Evolutionary conservation across 352 stramenopile species (phyloP).

Genomic region (Peronospora belbahrii): DNA sequence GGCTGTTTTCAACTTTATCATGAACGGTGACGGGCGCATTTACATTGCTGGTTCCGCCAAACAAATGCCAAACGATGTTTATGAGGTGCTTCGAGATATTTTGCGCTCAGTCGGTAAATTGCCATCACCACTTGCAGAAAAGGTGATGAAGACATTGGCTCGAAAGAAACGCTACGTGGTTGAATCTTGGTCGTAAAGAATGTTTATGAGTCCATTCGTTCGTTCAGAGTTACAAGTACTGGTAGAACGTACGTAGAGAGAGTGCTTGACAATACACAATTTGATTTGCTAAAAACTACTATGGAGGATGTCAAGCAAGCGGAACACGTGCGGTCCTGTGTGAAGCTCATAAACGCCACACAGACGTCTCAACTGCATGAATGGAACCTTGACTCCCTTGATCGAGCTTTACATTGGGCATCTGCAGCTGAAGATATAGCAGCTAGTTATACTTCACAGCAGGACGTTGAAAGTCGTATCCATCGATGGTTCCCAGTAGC

Average conservation of each 20-base stretch:
- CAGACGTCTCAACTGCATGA: slow-evolving; percentile 43
- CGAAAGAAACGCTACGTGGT: slow-evolving; percentile 79
- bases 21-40: slow-evolving; percentile 52
- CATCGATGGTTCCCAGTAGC: slow-evolving; percentile 27
- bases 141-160: slow-evolving; percentile 63
- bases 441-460: slow-evolving; percentile 1
- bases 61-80: slow-evolving; percentile 88
- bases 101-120: slow-evolving; percentile 70
- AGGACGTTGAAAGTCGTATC: slow-evolving; percentile 20
- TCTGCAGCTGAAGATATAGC: slow-evolving; percentile 27
- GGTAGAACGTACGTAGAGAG: neutral
- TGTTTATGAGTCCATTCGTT: neutral
- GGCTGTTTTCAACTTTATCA: slow-evolving; percentile 55
- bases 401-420: slow-evolving; percentile 36
- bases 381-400: slow-evolving; percentile 45
- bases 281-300: slow-evolving; percentile 10
- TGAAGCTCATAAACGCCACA: slow-evolving; percentile 39
- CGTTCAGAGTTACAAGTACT: no score
- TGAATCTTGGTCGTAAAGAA: slow-evolving; percentile 71
- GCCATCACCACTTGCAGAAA: slow-evolving; percentile 50
- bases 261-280: neutral
- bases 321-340: slow-evolving; percentile 29
- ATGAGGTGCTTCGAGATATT: slow-evolving; percentile 84
- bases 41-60: slow-evolving; percentile 88
- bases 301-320: slow-evolving; percentile 14